phyloP scores from a whole-genome alignment of 768 basidiomycete genomes.

The Trametopsis cervina region DNA sequence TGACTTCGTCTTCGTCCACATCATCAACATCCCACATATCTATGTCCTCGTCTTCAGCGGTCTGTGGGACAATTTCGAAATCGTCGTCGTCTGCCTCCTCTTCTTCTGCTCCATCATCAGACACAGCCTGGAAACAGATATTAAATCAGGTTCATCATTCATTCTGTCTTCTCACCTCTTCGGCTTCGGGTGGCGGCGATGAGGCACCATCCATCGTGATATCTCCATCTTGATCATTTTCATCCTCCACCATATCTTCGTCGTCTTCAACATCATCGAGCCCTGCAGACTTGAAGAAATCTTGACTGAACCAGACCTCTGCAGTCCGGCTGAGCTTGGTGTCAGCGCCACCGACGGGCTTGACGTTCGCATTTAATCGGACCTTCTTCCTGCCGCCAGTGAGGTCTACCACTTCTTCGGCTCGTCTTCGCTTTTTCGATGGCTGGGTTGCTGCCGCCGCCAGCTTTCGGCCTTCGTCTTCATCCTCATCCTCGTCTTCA shows the following conservation, averaged over 20 bases:
- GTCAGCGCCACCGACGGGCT: slow-evolving; percentile 24
- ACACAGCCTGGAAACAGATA: neutral
- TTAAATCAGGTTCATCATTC: too few relatives aligned
- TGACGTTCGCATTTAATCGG: slow-evolving; percentile 35
- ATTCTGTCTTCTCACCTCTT: too few relatives aligned
- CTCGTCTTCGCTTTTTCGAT: slow-evolving; percentile 38
- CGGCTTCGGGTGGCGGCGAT: neutral
- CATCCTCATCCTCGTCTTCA: slow-evolving; percentile 39
- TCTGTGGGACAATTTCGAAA: slow-evolving; percentile 72
- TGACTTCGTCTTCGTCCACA: slow-evolving; percentile 65
- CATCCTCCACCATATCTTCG: slow-evolving; percentile 31
- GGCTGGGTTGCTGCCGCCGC: slow-evolving; percentile 11
- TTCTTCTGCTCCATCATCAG: slow-evolving; percentile 13
- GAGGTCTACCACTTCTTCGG: slow-evolving; percentile 11
- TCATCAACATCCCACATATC: slow-evolving; percentile 80
- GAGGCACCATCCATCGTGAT: neutral
- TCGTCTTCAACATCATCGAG: slow-evolving; percentile 34
- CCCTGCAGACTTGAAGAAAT: slow-evolving; percentile 68
- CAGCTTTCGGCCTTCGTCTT: too few relatives aligned
- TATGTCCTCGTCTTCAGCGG: slow-evolving; percentile 44
- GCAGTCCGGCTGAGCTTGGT: slow-evolving; percentile 43
- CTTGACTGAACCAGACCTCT: slow-evolving; percentile 94
- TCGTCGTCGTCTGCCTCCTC: slow-evolving; percentile 57
- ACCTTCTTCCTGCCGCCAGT: slow-evolving; percentile 39
- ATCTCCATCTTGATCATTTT: slow-evolving; percentile 21